Evolutionary conservation across 495 filamentous ascomycete species (phyloP).

Genomic region (Massariosphaeria phaeospora): DNA sequence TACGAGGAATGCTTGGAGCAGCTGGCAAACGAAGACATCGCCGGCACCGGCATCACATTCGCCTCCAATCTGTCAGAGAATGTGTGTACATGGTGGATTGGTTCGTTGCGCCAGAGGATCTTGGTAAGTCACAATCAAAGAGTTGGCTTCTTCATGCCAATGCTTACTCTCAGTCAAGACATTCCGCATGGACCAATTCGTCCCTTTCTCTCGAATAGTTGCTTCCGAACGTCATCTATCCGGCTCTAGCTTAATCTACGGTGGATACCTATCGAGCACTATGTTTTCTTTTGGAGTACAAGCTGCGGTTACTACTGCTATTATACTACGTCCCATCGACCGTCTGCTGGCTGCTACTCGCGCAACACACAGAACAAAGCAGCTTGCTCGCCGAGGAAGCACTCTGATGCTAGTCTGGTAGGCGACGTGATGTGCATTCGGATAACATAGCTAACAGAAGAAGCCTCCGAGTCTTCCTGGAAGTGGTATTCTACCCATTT

Average conservation of each 20-base stretch:
- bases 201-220: conserved; percentile 20
- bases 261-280: conserved; percentile 11
- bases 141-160: not conserved
- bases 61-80: conserved; percentile 8
- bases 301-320: not conserved
- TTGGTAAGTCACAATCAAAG: conserved; percentile 1
- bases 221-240: conserved; percentile 8
- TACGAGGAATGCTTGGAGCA: conserved; percentile 17
- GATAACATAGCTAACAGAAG: not conserved
- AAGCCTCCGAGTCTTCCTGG: conserved; percentile 16
- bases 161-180: conserved; percentile 6
- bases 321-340: conserved; percentile 16
- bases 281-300: conserved; percentile 11
- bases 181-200: conserved; percentile 2
- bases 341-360: conserved; percentile 3
- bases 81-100: conserved; percentile 30
- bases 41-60: conserved; percentile 9
- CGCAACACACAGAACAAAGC: conserved; percentile 6
- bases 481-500: conserved; percentile 21
- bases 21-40: conserved; percentile 22
- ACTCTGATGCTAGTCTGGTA: no score
- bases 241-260: conserved; percentile 3
- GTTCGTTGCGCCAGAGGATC: conserved; percentile 21
- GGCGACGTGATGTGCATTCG: no score
- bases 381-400: no score